Conservation (phyloP, 352 stramenopile genomes). For the Pythium monospermum region DNA sequence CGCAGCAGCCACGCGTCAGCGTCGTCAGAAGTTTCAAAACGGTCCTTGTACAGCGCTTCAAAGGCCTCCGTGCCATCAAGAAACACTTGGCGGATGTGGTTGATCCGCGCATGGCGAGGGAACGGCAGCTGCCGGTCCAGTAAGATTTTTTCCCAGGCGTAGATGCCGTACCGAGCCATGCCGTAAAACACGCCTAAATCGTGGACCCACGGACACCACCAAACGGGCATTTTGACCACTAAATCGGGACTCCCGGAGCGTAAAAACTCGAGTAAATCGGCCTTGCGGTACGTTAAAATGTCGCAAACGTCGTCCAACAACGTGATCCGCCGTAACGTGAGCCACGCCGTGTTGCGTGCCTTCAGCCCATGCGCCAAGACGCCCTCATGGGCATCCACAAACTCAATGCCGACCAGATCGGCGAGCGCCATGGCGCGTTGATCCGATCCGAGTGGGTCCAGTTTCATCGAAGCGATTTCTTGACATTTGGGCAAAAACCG, state of each 20-base stretch:
- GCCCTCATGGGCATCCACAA: slow-evolving; percentile 81
- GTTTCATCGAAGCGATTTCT: slow-evolving; percentile 76
- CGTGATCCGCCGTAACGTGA: slow-evolving; percentile 72
- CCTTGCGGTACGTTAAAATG: slow-evolving; percentile 38
- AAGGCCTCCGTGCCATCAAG: slow-evolving; percentile 54
- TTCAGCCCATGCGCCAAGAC: slow-evolving; percentile 81
- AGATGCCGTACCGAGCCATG: slow-evolving; percentile 75
- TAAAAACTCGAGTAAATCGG: slow-evolving; percentile 42
- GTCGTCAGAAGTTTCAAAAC: slow-evolving; percentile 40
- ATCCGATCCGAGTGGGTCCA: slow-evolving; percentile 69
- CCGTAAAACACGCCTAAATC: slow-evolving; percentile 73
- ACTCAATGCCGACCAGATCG: slow-evolving; percentile 81
- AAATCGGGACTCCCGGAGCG: slow-evolving; percentile 53
- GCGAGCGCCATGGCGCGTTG: slow-evolving; percentile 67
- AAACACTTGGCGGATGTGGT: slow-evolving; percentile 71
- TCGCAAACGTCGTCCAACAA: slow-evolving; percentile 66
- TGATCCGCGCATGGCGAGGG: slow-evolving; percentile 55
- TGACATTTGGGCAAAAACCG: slow-evolving; percentile 71
- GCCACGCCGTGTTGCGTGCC: slow-evolving; percentile 78
- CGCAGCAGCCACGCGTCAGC: slow-evolving; percentile 57
- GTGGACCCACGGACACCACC: slow-evolving; percentile 88
- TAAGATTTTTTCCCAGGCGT: slow-evolving; percentile 62
- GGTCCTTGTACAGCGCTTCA: slow-evolving; percentile 53
- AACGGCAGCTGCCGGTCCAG: slow-evolving; percentile 72
- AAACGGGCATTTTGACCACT: slow-evolving; percentile 77